phyloP scores from a whole-genome alignment of 2,329 filamentous ascomycete species.

The Magnaporthiopsis poae region DNA sequence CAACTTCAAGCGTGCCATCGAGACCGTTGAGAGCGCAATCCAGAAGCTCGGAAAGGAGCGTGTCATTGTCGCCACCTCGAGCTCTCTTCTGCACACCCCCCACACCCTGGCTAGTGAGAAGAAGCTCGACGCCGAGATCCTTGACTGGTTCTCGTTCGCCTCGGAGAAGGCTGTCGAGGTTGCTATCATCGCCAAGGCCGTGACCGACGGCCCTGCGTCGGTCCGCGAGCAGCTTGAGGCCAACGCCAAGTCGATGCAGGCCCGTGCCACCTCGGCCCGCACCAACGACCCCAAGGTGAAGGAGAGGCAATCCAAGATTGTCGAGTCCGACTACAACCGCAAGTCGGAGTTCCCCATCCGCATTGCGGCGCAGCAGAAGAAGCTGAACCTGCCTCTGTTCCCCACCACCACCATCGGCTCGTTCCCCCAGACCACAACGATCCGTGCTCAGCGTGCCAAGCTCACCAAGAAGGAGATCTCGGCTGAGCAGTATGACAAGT shows the following conservation, averaged over 20 bases:
- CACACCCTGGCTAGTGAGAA: constrained; percentile 98
- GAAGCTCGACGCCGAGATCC: constrained; percentile 87
- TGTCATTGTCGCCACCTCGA: constrained; percentile 92
- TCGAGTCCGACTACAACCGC: constrained; percentile 77
- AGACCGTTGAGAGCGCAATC: constrained; percentile 77
- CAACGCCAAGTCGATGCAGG: constrained; percentile 87
- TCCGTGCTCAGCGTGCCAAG: constrained; percentile 92
- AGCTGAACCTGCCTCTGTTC: constrained; percentile 91
- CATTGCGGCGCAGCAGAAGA: constrained; percentile 79
- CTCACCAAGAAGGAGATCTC: constrained; percentile 98
- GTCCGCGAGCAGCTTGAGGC: constrained; percentile 86
- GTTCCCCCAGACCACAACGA: constrained; percentile 99
- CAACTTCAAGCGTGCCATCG: constrained; percentile 92
- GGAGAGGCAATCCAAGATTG: constrained; percentile 86
- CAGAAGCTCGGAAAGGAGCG: constrained; percentile 95
- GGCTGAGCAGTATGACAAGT: constrained; percentile 85
- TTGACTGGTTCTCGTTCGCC: constrained; percentile 98
- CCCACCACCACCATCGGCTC: constrained; percentile 98
- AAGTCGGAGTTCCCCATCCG: constrained; percentile 78
- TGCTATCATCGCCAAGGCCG: constrained; percentile 88
- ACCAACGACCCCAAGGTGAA: constrained; percentile 98
- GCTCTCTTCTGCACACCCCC: constrained; percentile 94
- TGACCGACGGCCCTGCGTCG: constrained; percentile 79
- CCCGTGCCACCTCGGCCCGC: constrained; percentile 81
- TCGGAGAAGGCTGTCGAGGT: constrained; percentile 88